Evolutionary conservation across 1,284 basidiomycete species (phyloP).

Genomic region (Hemileia vastatrix): DNA sequence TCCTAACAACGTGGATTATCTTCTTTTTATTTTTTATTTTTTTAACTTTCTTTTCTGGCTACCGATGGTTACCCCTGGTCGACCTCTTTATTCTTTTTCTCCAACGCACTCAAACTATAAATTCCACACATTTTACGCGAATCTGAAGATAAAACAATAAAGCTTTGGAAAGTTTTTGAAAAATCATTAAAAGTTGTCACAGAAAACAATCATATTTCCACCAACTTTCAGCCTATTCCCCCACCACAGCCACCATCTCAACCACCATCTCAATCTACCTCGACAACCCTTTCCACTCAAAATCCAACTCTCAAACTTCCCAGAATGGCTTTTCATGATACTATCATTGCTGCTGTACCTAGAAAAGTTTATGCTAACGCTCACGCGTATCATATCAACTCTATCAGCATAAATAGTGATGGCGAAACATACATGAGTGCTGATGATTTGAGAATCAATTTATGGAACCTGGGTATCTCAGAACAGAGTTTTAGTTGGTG

Average conservation of each 20-base stretch:
- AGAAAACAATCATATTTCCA: slow-evolving; percentile 70
- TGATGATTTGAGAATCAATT: slow-evolving; percentile 90
- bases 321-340: slow-evolving; percentile 85
- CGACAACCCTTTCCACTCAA: slow-evolving; percentile 48
- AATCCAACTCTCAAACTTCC: slow-evolving; percentile 61
- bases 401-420: slow-evolving; percentile 97
- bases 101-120: not conserved
- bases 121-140: slow-evolving; percentile 7
- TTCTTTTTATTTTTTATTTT: too few relatives aligned
- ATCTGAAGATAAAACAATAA: slow-evolving; percentile 91
- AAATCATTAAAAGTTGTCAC: slow-evolving; percentile 92
- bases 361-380: slow-evolving; percentile 99
- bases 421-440: slow-evolving; percentile 99
- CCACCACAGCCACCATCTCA: slow-evolving; percentile 14
- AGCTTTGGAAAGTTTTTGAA: slow-evolving; percentile 99
- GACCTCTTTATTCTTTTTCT: not conserved
- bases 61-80: too few relatives aligned
- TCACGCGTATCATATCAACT: slow-evolving; percentile 99
- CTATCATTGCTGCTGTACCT: slow-evolving; percentile 95
- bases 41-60: too few relatives aligned
- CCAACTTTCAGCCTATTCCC: slow-evolving; percentile 26
- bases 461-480: slow-evolving; percentile 97
- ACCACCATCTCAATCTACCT: slow-evolving; percentile 46
- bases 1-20: too few relatives aligned
- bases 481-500: slow-evolving; percentile 97